These are phyloP conservation scores for Amanita molliuscula DNA, from an alignment of 768 basidiomycete genomes.

Conservation along the genomic window DNA sequence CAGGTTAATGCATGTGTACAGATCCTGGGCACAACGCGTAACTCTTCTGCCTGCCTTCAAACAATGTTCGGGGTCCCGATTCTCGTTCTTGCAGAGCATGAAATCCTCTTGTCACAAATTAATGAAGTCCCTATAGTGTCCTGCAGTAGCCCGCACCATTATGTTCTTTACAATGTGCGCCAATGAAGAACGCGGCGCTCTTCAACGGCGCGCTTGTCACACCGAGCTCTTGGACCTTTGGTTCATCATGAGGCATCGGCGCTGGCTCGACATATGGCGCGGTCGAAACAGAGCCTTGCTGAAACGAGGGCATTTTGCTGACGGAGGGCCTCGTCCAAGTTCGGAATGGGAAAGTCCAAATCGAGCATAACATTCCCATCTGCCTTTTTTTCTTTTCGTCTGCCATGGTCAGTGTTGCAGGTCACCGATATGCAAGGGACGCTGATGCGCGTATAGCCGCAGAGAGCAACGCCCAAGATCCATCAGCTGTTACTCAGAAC, in stretches of 20 bases:
- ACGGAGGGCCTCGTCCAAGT: background rate
- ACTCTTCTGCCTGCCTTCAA: conserved; percentile 93
- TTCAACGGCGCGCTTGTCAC: conserved; percentile 89
- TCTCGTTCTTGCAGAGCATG: conserved; percentile 96
- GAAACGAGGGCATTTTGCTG: conserved; percentile 41
- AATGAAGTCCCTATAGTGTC: background rate
- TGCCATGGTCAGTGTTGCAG: background rate
- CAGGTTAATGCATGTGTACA: conserved; percentile 42
- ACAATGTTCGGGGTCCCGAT: conserved; percentile 84
- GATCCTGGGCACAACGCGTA: conserved; percentile 87
- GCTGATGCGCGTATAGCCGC: conserved; percentile 24
- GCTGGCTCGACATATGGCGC: conserved; percentile 54
- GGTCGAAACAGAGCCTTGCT: conserved; percentile 34
- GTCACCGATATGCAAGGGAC: background rate
- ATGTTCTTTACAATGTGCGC: conserved; percentile 89
- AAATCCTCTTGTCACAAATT: conserved; percentile 23
- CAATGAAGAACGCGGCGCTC: conserved; percentile 95
- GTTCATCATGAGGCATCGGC: conserved; percentile 51
- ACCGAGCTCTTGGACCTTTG: conserved; percentile 83
- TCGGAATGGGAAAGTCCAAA: background rate
- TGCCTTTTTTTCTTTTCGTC: too few relatives aligned
- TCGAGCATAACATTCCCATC: background rate
- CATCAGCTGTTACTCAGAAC: conserved; percentile 66
- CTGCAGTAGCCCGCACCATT: conserved; percentile 57
- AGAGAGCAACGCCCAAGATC: conserved; percentile 44